Conservation (phyloP, 257 asterid species). For the Petunia axillaris region DNA sequence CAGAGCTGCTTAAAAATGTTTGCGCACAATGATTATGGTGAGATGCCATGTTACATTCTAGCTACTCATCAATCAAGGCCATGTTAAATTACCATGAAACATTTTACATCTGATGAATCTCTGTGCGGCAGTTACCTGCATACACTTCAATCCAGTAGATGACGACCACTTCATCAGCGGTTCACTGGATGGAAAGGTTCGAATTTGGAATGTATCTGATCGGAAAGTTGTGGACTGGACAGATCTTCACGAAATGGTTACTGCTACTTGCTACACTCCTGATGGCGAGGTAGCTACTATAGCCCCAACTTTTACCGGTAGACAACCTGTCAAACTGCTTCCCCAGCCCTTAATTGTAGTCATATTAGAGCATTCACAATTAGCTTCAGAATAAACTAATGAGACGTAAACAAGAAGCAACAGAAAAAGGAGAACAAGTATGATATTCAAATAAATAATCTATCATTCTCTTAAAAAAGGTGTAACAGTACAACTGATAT, state of each 20-base stretch:
- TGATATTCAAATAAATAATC: background rate
- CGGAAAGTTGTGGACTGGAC: constrained; percentile 75
- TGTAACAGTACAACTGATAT: background rate
- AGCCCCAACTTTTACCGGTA: background rate
- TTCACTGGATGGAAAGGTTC: constrained; percentile 79
- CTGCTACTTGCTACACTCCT: constrained; percentile 74
- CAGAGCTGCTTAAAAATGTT: constrained; percentile 75
- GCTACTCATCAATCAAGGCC: constrained; percentile 17
- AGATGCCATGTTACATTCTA: constrained; percentile 39
- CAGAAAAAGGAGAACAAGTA: background rate
- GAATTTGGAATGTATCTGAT: constrained; percentile 66
- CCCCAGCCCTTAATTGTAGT: background rate
- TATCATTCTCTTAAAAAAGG: background rate
- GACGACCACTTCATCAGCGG: constrained; percentile 72
- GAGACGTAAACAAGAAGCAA: no score
- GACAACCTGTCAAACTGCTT: background rate
- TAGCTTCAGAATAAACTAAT: background rate
- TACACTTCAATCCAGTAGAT: constrained; percentile 77
- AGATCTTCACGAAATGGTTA: constrained; percentile 69
- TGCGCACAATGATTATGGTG: constrained; percentile 89
- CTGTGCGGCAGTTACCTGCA: constrained; percentile 68
- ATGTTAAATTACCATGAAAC: constrained; percentile 26
- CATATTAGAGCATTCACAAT: constrained; percentile 28
- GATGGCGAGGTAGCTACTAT: constrained; percentile 63
- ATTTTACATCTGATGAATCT: constrained; percentile 34